Percentiles rank a stretch among this genome's conserved stretches.
Conservation (phyloP, 192 early-diverging fungal genomes). For the Rhizoclosmatium globosum region DNA sequence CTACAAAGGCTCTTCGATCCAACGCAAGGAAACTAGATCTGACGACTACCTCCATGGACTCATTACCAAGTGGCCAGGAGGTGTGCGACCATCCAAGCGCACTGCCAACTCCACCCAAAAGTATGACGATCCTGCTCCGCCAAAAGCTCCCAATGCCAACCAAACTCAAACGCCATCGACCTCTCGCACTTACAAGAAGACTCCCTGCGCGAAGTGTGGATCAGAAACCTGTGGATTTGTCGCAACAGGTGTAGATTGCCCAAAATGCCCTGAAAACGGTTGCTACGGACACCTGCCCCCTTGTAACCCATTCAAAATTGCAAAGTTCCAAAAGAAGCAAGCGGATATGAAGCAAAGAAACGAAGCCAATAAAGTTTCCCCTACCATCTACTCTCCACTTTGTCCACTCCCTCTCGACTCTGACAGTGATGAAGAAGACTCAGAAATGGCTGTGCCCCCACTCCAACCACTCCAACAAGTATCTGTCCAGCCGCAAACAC, state of each 20-base stretch:
- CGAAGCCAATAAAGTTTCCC: not conserved
- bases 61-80: not conserved
- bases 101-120: not conserved
- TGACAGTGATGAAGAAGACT: not conserved
- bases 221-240: no score
- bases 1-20: not conserved
- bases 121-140: not conserved
- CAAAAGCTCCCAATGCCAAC: no score
- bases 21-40: not conserved
- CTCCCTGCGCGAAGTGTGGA: no score
- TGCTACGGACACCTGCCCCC: not conserved
- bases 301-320: not conserved
- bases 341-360: not conserved
- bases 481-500: not conserved
- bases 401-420: not conserved
- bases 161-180: no score
- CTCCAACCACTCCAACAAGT: not conserved
- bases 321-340: not conserved
- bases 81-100: not conserved
- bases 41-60: not conserved
- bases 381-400: not conserved
- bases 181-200: no score
- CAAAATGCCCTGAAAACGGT: not conserved
- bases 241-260: no score
- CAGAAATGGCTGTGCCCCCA: not conserved